Evolutionary conservation across 441 rosid genomes (phyloP), one percentile per base, ranked within the genome.

Genomic region (Sinapis alba): DNA sequence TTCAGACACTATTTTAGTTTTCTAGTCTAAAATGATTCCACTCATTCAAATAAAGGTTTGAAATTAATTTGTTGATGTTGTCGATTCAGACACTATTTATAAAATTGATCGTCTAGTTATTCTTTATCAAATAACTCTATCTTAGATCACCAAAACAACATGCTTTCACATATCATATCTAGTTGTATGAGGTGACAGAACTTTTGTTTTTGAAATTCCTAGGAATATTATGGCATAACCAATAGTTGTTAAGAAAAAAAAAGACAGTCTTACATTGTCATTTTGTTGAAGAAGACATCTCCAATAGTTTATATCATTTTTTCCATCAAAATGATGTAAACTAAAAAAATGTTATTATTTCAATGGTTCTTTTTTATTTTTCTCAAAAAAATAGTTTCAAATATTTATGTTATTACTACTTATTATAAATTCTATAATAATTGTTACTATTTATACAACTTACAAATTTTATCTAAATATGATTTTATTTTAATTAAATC

Each of bases 141-240:
- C 36, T 62, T 60, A 47, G 6, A 51, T 62, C 36, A 71, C 10
- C 27, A 26, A 7, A 9, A 51, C 16, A 23, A 27, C 47, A 27
- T 27, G 43, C 8, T 27, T 60, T 9, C 12, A 32, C 24, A 66
- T 20, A 63, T 34, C 41, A 34, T 34, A 34, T 38, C 16, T 13
- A 41, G 47, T 41, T 41, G 47, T 13, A 41, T 13, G 47, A 41
- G 13, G 57, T 11, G 1, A 38, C n/a, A 38, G 0, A 38, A 38
- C 3, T 2, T 11, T 9, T 34, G 10, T 34, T 34, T 8, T 36
- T 53, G 61, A 58, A 0, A 19, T 13, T 21, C 30, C 24, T 51
- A 62, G 54, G 43, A 54, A 36, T 54, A 57, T 64, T 73, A 62
- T 63, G 45, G 23, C 47, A 64, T 23, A 74, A 41, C 28, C 27